phyloP scores from a whole-genome alignment of 495 filamentous ascomycete species.

The Trichoderma parareesei region DNA sequence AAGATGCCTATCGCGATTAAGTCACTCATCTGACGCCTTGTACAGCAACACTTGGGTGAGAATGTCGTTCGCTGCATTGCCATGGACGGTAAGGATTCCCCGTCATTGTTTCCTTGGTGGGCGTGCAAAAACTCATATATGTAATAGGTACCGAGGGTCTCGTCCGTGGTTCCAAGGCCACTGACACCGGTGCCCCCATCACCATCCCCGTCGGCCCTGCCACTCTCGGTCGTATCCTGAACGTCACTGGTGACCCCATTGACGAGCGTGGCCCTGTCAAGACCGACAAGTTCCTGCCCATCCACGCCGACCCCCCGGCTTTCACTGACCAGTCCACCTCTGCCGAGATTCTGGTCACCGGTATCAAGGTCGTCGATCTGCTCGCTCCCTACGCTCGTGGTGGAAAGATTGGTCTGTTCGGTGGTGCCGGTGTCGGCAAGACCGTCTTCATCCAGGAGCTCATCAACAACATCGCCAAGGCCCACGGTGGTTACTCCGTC shows the following conservation, averaged over 20 bases:
- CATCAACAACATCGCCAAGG: conserved; percentile 99
- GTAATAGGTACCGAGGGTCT: conserved; percentile 93
- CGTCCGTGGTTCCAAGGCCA: conserved; percentile 74
- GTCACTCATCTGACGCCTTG: conserved; percentile 31
- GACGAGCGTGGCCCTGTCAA: conserved; percentile 99
- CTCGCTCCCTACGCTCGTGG: conserved; percentile 98
- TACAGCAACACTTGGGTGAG: conserved; percentile 97
- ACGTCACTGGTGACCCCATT: conserved; percentile 99
- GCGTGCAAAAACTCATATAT: background rate
- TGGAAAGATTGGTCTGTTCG: conserved; percentile 99
- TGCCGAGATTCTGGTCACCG: conserved; percentile 94
- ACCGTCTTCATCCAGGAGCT: conserved; percentile 99
- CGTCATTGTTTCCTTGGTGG: background rate
- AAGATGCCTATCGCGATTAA: conserved; percentile 6
- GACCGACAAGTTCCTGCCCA: conserved; percentile 73
- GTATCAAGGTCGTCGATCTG: conserved; percentile 99
- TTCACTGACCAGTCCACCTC: conserved; percentile 93
- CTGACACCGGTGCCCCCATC: conserved; percentile 91
- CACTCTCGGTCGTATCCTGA: conserved; percentile 98
- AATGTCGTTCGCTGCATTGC: conserved; percentile 99
- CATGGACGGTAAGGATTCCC: conserved; percentile 79
- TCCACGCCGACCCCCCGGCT: conserved; percentile 84
- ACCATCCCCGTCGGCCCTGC: conserved; percentile 91
- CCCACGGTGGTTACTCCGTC: conserved; percentile 99
- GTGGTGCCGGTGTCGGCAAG: conserved; percentile 99